Conservation (phyloP, 2,329 filamentous ascomycete species). For the Penicillium psychrosexuale region DNA sequence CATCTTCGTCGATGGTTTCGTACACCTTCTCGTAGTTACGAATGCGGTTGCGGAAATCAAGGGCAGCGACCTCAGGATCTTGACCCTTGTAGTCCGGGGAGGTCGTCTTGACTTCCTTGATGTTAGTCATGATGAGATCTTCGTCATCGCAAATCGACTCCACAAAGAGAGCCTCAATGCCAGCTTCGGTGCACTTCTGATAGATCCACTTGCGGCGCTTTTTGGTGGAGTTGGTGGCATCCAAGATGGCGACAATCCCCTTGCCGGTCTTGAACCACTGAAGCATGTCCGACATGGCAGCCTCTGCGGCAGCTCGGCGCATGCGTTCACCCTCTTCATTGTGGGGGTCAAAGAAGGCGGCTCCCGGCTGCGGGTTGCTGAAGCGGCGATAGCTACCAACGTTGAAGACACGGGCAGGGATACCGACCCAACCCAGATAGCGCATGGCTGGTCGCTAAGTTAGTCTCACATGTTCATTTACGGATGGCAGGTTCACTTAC, state of each 20-base stretch:
- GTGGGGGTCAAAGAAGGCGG: constrained; percentile 90
- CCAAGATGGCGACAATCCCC: constrained; percentile 87
- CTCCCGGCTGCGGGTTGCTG: constrained; percentile 82
- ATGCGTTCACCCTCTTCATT: constrained; percentile 89
- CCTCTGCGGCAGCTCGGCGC: constrained; percentile 82
- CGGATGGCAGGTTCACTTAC: constrained; percentile 49
- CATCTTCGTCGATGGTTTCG: constrained; percentile 85
- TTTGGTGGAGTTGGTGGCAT: constrained; percentile 96
- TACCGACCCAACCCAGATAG: constrained; percentile 95
- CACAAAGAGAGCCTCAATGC: constrained; percentile 89
- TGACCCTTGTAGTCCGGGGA: constrained; percentile 93
- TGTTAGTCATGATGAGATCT: constrained; percentile 95
- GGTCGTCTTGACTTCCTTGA: constrained; percentile 93
- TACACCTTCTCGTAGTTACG: constrained; percentile 97
- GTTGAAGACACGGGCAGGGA: constrained; percentile 92
- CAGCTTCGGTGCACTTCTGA: constrained; percentile 69
- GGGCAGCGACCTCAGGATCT: constrained; percentile 85
- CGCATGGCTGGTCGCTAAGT: constrained; percentile 65
- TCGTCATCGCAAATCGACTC: constrained; percentile 97
- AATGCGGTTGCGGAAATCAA: constrained; percentile 91
- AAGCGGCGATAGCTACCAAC: constrained; percentile 92
- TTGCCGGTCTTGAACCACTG: constrained; percentile 76
- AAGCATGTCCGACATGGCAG: constrained; percentile 89
- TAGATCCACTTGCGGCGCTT: constrained; percentile 85
- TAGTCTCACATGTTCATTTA: constrained; percentile 4